phyloP scores from a whole-genome alignment of 2,329 filamentous ascomycete genomes.

The Periglandula ipomoeae region DNA sequence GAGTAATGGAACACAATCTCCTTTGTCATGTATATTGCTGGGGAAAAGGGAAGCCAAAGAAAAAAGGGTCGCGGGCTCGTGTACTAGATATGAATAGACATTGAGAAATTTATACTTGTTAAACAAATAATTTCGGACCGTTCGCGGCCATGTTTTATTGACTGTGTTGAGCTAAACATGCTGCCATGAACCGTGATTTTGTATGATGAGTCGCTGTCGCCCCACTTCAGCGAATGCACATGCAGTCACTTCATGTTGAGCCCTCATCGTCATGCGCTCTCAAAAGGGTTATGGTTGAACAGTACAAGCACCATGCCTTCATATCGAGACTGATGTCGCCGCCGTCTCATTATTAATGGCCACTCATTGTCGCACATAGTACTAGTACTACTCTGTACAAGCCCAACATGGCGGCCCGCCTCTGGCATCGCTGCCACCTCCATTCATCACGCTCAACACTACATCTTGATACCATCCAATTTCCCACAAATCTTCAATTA shows the following conservation, averaged over 20 bases:
- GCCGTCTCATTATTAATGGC: too few species aligned
- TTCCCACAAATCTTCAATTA: neutral
- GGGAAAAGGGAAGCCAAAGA: constrained; percentile 15
- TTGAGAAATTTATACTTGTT: constrained; percentile 5
- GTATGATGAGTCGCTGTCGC: too few species aligned
- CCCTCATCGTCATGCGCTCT: too few species aligned
- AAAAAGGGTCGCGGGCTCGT: constrained; percentile 20
- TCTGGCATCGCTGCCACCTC: neutral
- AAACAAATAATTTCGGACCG: too few species aligned
- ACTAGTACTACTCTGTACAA: neutral
- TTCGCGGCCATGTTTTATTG: too few species aligned
- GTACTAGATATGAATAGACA: constrained; percentile 30
- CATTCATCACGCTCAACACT: neutral
- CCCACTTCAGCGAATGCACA: too few species aligned
- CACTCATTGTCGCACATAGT: neutral
- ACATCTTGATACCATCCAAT: neutral
- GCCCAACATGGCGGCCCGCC: neutral
- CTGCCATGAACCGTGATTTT: too few species aligned
- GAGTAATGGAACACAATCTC: constrained; percentile 43
- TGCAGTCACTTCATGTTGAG: too few species aligned
- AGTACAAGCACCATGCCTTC: too few species aligned
- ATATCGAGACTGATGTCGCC: too few species aligned
- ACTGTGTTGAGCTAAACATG: too few species aligned
- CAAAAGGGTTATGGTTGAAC: too few species aligned
- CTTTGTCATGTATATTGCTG: constrained; percentile 28